These are phyloP conservation scores for Candida michaelii DNA, from an alignment of 805 yeast genomes.

Conservation along the genomic window DNA sequence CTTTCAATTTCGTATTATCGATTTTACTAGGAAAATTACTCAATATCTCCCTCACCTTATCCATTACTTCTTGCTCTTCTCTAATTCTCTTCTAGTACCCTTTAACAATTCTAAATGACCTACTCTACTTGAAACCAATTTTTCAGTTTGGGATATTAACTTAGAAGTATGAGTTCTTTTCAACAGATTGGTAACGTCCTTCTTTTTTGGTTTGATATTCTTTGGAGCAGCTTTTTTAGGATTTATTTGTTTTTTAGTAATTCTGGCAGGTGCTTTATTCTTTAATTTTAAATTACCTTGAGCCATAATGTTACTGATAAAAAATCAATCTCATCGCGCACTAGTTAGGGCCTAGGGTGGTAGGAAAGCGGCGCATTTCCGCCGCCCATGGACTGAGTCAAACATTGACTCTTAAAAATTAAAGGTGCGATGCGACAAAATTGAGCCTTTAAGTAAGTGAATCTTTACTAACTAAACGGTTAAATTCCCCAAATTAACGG, in stretches of 20 bases:
- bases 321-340: constrained; percentile 5
- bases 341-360: constrained; percentile 14
- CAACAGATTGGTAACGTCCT: constrained; percentile 52
- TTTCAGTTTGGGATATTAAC: constrained; percentile 70
- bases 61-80: constrained; percentile 50
- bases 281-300: constrained; percentile 69
- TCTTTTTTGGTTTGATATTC: constrained; percentile 65
- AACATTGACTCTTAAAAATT: constrained; percentile 72
- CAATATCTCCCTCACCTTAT: constrained; percentile 14
- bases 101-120: constrained; percentile 91
- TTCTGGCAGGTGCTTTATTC: constrained; percentile 49
- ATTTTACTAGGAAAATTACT: constrained; percentile 15
- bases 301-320: constrained; percentile 47
- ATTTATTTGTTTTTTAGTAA: constrained; percentile 64
- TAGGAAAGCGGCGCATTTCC: constrained; percentile 50
- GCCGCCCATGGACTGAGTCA: constrained; percentile 71
- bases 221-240: constrained; percentile 72
- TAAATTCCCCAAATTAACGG: not conserved
- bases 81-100: constrained; percentile 85
- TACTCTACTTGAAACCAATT: constrained; percentile 80
- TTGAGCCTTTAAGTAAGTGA: not conserved
- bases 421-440: constrained; percentile 4
- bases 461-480: not conserved
- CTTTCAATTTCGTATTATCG: constrained; percentile 3
- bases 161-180: constrained; percentile 57